Evolutionary conservation across 495 filamentous ascomycete genomes (phyloP).

Genomic region (Durotheca rogersii): DNA sequence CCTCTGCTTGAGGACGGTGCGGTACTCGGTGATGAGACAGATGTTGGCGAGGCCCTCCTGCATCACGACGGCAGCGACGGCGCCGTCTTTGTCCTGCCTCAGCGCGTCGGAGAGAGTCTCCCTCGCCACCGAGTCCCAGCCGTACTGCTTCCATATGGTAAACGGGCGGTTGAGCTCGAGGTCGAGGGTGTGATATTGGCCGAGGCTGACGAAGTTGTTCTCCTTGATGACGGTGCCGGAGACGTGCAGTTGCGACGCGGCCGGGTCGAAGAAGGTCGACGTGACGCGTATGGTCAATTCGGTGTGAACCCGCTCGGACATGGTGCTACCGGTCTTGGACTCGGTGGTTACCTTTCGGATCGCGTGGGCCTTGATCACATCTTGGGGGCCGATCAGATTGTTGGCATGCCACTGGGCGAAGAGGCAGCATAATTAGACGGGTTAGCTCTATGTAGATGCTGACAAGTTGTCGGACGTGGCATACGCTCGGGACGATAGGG

Average conservation of each 20-base stretch:
- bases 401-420: slow-evolving; percentile 82
- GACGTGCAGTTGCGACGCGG: slow-evolving; percentile 80
- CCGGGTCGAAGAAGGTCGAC: slow-evolving; percentile 85
- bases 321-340: slow-evolving; percentile 70
- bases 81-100: slow-evolving; percentile 71
- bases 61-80: slow-evolving; percentile 88
- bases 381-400: slow-evolving; percentile 82
- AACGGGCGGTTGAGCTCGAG: slow-evolving; percentile 69
- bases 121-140: slow-evolving; percentile 89
- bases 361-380: slow-evolving; percentile 79
- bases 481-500: not conserved
- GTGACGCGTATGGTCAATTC: slow-evolving; percentile 80
- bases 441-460: no score
- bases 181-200: slow-evolving; percentile 87
- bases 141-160: slow-evolving; percentile 80
- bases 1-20: slow-evolving; percentile 82
- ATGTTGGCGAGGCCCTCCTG: slow-evolving; percentile 92
- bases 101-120: slow-evolving; percentile 77
- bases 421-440: no score
- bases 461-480: not conserved
- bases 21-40: slow-evolving; percentile 87
- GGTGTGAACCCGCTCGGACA: slow-evolving; percentile 71
- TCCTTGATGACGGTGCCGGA: slow-evolving; percentile 78
- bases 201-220: slow-evolving; percentile 79
- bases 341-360: slow-evolving; percentile 75